Evolutionary conservation across 164 flowering plant genomes (phyloP), one percentile per base, ranked within the genome.

Genomic region (Vitis rotundifolia): DNA sequence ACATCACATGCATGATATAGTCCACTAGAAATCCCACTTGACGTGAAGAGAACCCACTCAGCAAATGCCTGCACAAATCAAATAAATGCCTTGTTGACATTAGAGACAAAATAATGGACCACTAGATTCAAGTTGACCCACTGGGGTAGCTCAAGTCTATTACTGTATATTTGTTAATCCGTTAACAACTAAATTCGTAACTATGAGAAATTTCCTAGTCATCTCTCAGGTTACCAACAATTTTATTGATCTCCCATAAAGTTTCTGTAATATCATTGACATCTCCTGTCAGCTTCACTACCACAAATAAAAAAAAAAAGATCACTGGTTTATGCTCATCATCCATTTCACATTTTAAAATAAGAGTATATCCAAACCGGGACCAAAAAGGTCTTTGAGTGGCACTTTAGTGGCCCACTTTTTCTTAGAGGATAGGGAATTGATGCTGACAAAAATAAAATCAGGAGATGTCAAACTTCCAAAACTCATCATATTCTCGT

Each of bases 1-100:
- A 93, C 96, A 81, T 93, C 98, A 84, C 99, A 95, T n/a, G 99
- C 91, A 84, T 95, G 99, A 81, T 95, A 95, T 64, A 95, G 71
- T 64, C 83, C 98, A 83, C 99, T 95, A 49, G 98, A 85, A 71
- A 90, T 80, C 67, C 99, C 99, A 83, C 99, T 95, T 9, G 89
- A 77, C 10, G 93, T 90, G 80, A 79, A 95, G 55, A 95, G 76
- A 19, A 95, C 86, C 97, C 98, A 95, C 75, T 95, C 97, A 50
- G 96, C 88, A 76, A 84, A 87, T 63, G 94, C 97, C 98, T 93
- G 82, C 62, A 74, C 26, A 71, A 9, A 68, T 8, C 61, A 59
- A 54, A 26, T 51, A 55, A 48, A 55, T 10, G 5, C 52, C 22
- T 22, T 28, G 49, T 19, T 11, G 9, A 54, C 5, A 28, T 52